These are phyloP conservation scores for Monilinia polystroma DNA, from an alignment of 2,329 filamentous ascomycete species.

Conservation along the genomic window DNA sequence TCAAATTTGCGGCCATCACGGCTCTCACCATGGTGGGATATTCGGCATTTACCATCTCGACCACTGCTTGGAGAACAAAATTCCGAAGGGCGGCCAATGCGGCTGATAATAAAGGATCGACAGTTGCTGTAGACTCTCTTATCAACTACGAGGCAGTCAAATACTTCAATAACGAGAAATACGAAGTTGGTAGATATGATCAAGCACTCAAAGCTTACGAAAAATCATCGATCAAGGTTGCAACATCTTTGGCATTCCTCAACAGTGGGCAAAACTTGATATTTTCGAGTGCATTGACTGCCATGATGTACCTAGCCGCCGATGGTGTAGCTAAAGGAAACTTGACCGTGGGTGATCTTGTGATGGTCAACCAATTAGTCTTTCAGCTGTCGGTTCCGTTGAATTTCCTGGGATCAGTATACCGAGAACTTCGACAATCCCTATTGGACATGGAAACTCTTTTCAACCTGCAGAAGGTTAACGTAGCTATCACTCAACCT, in stretches of 20 bases:
- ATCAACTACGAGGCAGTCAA: slow-evolving; percentile 99
- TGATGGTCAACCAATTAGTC: slow-evolving; percentile 98
- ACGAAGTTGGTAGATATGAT: slow-evolving; percentile 88
- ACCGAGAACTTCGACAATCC: slow-evolving; percentile 91
- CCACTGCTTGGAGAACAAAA: slow-evolving; percentile 95
- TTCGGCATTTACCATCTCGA: slow-evolving; percentile 94
- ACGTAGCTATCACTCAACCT: slow-evolving; percentile 78
- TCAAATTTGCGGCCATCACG: slow-evolving; percentile 88
- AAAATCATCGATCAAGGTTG: slow-evolving; percentile 92
- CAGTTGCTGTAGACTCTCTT: slow-evolving; percentile 90
- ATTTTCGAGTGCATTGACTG: slow-evolving; percentile 88
- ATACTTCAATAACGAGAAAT: slow-evolving; percentile 99
- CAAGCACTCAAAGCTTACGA: slow-evolving; percentile 83
- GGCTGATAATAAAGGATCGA: slow-evolving; percentile 92
- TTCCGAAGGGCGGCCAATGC: slow-evolving; percentile 94
- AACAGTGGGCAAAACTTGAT: slow-evolving; percentile 97
- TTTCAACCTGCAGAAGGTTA: slow-evolving; percentile 96
- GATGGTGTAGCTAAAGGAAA: slow-evolving; percentile 79
- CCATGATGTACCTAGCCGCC: slow-evolving; percentile 97
- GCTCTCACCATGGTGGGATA: slow-evolving; percentile 89
- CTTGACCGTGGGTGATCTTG: slow-evolving; percentile 90
- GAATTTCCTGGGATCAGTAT: slow-evolving; percentile 97
- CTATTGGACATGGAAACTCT: slow-evolving; percentile 97
- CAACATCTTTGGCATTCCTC: slow-evolving; percentile 86
- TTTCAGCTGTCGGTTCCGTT: slow-evolving; percentile 96